A percentile compares a stretch with the other conserved stretches of the same genome.
phyloP scores from a whole-genome alignment of 352 stramenopile species.

The Phytophthora agathidicida region DNA sequence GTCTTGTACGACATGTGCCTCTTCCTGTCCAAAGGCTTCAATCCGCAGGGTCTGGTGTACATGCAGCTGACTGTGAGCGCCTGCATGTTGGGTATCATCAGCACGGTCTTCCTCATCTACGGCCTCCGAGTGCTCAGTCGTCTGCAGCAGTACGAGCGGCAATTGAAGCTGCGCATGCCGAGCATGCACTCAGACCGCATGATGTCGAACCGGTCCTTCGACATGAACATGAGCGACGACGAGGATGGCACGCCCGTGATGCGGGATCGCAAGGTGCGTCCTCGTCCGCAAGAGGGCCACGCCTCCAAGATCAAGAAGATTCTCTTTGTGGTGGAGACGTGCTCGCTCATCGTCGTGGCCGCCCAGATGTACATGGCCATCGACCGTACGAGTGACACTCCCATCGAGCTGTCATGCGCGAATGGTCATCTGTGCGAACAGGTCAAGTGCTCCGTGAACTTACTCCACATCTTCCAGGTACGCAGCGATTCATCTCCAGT shows the following conservation, averaged over 20 bases:
- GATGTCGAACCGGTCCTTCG: constrained; percentile 41
- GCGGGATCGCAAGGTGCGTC: constrained; percentile 19
- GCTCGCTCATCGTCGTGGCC: constrained; percentile 39
- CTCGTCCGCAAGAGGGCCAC: constrained; percentile 36
- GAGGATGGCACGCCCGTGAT: constrained; percentile 32
- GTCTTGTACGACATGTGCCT: constrained; percentile 47
- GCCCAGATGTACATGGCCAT: constrained; percentile 65
- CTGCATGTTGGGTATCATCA: constrained; percentile 51
- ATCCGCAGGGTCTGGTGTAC: constrained; percentile 38
- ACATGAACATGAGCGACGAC: constrained; percentile 48
- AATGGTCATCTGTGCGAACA: constrained; percentile 61
- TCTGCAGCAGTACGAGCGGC: constrained; percentile 44
- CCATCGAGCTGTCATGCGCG: constrained; percentile 61
- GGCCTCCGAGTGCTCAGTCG: constrained; percentile 43
- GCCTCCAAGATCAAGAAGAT: constrained; percentile 54
- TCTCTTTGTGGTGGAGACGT: constrained; percentile 41
- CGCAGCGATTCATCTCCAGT: background rate
- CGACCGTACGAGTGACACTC: constrained; percentile 29
- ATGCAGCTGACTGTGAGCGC: constrained; percentile 49
- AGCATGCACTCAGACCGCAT: constrained; percentile 41
- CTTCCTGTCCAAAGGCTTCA: constrained; percentile 54
- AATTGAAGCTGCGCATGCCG: constrained; percentile 42
- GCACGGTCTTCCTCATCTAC: constrained; percentile 49
- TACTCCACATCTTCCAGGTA: constrained; percentile 62
- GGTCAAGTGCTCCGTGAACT: constrained; percentile 43